Evolutionary conservation across 2,329 filamentous ascomycete species (phyloP), one percentile per base, ranked within the genome.

Genomic region (Aspergillus udagawae): DNA sequence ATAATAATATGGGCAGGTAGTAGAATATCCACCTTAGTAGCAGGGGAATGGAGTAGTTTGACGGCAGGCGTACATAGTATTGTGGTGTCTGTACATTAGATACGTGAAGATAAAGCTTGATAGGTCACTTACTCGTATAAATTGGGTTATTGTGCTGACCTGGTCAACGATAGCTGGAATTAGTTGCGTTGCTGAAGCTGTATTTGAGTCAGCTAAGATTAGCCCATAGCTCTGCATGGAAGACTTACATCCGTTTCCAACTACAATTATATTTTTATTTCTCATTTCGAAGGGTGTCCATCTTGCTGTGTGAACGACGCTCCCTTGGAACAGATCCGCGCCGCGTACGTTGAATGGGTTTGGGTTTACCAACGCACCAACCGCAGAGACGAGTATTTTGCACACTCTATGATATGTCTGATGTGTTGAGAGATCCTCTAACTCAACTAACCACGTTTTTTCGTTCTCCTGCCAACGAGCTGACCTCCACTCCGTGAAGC

Each of bases 181-280:
- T 7, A 63, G 23, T 41, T 63, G 61, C 4, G 61, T 48, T 44
- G 57, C 57, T 2, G 61, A 63, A 10, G 55, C 61, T 63, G 29
- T 9, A 4, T 7, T 17, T 6, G 1, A 42, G 17, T 58, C 35
- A 60, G 57, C 45, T 44, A n/a, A 49, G 41, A 21, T 4, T 38
- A 20, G 5, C n/a, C 21, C 45, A 49, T 49, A 21, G 9, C 14
- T 2, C 6, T 4, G 7, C 1, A 27, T 49, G 21, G 27, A n/a
- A n/a, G n/a, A n/a, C n/a, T n/a, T 55, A 63, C 61, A 56, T 25
- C 60, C 61, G 48, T 63, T 62, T 2, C 61, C 60, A 27, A 63
- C 51, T 3, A 63, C 61, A 5, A 62, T 23, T 1, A 63, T 54
- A 55, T 62, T 42, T 29, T 59, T 59, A 2, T 56, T 27, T 3